Evolutionary conservation across 1,284 basidiomycete genomes (phyloP).

Genomic region (Tilletia setariae): DNA sequence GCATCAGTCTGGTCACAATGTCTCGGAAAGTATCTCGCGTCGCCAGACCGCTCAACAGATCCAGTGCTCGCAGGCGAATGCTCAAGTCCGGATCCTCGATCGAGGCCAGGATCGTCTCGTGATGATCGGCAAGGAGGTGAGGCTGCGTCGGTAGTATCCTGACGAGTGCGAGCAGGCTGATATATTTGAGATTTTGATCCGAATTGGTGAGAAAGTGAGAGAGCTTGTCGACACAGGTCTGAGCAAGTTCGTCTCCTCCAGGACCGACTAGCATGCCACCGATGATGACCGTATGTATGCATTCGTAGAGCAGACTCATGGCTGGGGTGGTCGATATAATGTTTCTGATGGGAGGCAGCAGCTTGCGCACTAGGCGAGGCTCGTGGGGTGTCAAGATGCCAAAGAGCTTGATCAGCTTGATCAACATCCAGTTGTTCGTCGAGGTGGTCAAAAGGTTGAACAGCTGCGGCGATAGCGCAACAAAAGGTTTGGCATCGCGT

Average conservation of each 20-base stretch:
- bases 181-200: constrained; percentile 94
- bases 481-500: constrained; percentile 40
- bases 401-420: constrained; percentile 85
- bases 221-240: constrained; percentile 86
- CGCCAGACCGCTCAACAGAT: constrained; percentile 89
- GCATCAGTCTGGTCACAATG: constrained; percentile 80
- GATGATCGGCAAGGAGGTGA: constrained; percentile 83
- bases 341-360: constrained; percentile 86
- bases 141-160: constrained; percentile 93
- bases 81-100: constrained; percentile 91
- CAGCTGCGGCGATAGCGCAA: constrained; percentile 71
- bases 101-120: constrained; percentile 83
- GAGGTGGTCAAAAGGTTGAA: constrained; percentile 92
- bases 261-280: constrained; percentile 75
- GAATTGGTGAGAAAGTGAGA: constrained; percentile 84
- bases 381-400: constrained; percentile 70
- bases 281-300: constrained; percentile 94
- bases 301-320: constrained; percentile 94
- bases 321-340: constrained; percentile 93
- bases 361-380: constrained; percentile 85
- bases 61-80: constrained; percentile 89
- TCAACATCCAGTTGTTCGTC: constrained; percentile 99
- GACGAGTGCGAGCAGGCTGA: constrained; percentile 86
- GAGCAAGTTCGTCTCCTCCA: constrained; percentile 67
- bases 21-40: constrained; percentile 74